These are phyloP conservation scores for Phytophthora litchii DNA, from an alignment of 352 stramenopile genomes.

Conservation along the genomic window DNA sequence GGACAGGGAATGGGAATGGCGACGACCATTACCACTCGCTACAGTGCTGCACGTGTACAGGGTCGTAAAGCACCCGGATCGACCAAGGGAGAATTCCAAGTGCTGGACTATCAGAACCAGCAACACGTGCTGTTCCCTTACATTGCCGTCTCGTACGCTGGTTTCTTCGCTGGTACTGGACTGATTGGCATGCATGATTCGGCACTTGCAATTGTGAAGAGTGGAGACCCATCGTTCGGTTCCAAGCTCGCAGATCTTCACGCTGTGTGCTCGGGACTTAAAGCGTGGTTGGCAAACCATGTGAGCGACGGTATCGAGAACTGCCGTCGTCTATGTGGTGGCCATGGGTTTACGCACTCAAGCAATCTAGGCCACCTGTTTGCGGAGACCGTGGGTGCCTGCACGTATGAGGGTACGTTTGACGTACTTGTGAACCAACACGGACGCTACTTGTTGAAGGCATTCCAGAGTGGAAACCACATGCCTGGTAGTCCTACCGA, in stretches of 20 bases:
- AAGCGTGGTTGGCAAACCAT: slow-evolving; percentile 30
- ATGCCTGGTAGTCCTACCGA: slow-evolving; percentile 19
- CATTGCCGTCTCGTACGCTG: slow-evolving; percentile 53
- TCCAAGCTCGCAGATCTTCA: slow-evolving; percentile 25
- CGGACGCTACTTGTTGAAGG: slow-evolving; percentile 59
- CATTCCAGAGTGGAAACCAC: slow-evolving; percentile 23
- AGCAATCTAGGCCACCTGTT: slow-evolving; percentile 32
- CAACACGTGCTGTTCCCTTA: slow-evolving; percentile 49
- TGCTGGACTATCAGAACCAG: slow-evolving; percentile 65
- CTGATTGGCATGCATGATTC: slow-evolving; percentile 26
- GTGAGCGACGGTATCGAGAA: slow-evolving; percentile 34
- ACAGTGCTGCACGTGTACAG: slow-evolving; percentile 52
- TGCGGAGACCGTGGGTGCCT: slow-evolving; percentile 47
- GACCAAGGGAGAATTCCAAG: slow-evolving; percentile 48
- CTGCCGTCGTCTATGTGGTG: slow-evolving; percentile 27
- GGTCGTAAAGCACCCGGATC: slow-evolving; percentile 34
- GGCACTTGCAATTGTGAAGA: slow-evolving; percentile 25
- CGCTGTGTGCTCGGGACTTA: slow-evolving; percentile 24
- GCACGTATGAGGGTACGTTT: slow-evolving; percentile 71
- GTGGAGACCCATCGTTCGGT: slow-evolving; percentile 22
- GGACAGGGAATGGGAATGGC: slow-evolving; percentile 18
- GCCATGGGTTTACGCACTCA: slow-evolving; percentile 27
- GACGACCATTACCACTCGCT: slow-evolving; percentile 48
- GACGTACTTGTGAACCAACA: slow-evolving; percentile 75
- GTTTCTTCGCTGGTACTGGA: slow-evolving; percentile 17